A percentile compares a stretch with the other conserved stretches of the same genome.
Evolutionary conservation across 2,329 filamentous ascomycete species (phyloP).

Genomic region (Aspergillus aculeatus): DNA sequence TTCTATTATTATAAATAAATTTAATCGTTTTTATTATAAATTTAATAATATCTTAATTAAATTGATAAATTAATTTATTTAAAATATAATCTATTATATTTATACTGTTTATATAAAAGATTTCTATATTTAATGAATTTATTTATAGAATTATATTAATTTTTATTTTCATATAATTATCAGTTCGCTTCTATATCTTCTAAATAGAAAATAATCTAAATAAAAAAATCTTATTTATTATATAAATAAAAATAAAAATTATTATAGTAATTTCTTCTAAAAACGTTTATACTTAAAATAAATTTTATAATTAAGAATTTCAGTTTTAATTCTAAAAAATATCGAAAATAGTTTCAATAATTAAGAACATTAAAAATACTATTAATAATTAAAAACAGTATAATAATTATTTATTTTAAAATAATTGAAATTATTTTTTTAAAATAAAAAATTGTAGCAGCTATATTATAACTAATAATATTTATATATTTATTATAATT

Average conservation of each 20-base stretch:
- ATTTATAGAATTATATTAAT: neutral
- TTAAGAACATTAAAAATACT: no score
- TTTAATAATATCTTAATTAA: neutral
- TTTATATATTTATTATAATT: no score
- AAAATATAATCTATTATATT: no score
- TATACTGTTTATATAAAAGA: neutral
- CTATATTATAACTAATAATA: neutral
- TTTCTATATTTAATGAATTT: neutral
- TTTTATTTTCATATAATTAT: neutral
- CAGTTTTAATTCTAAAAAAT: neutral
- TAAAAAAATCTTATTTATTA: neutral
- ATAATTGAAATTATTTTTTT: neutral
- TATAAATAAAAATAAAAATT: neutral
- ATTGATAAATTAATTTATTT: accelerated
- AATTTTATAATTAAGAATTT: neutral
- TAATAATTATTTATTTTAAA: neutral
- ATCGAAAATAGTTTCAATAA: neutral
- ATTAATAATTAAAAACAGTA: neutral
- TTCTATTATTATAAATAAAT: no score
- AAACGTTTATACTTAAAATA: neutral
- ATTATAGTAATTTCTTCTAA: neutral
- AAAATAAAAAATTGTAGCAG: neutral
- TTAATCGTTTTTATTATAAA: no score
- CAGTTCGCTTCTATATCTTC: neutral
- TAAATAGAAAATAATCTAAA: neutral